These are phyloP conservation scores for Sarocladium strictum DNA, from an alignment of 2,329 filamentous ascomycete genomes.

Conservation along the genomic window DNA sequence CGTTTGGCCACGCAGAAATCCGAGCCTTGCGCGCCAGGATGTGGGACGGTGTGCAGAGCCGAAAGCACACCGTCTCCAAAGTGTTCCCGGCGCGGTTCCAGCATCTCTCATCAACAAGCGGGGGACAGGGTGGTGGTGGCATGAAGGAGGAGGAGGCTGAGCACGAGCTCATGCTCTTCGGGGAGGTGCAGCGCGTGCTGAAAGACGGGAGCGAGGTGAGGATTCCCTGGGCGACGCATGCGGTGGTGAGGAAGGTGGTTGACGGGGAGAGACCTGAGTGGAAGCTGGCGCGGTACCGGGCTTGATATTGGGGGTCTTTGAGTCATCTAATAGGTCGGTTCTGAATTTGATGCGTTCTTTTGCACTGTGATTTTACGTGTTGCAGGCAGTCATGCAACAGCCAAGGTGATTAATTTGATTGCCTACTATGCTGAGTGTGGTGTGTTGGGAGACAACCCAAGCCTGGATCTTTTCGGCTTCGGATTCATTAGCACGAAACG, in stretches of 20 bases:
- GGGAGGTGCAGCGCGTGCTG: conserved; percentile 16
- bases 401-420: no score
- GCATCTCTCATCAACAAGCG: conserved; percentile 13
- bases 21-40: conserved; percentile 33
- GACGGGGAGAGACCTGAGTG: conserved; percentile 21
- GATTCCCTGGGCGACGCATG: conserved; percentile 26
- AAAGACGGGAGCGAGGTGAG: conserved; percentile 20
- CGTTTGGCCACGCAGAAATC: no score
- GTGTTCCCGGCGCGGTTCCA: conserved; percentile 35
- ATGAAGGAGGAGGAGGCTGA: conserved; percentile 9
- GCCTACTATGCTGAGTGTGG: no score
- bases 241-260: conserved; percentile 20
- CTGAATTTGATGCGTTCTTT: no score
- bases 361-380: no score
- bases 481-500: no score
- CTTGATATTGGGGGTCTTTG: no score
- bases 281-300: conserved; percentile 27
- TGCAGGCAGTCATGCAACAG: no score
- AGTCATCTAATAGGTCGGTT: no score
- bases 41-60: conserved; percentile 34
- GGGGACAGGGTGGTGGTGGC: background rate
- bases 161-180: conserved; percentile 19
- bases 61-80: conserved; percentile 35
- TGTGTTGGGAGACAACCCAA: no score
- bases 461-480: no score